phyloP scores from a whole-genome alignment of 192 early-diverging fungal genomes.

The Lunasporangiospora selenospora region DNA sequence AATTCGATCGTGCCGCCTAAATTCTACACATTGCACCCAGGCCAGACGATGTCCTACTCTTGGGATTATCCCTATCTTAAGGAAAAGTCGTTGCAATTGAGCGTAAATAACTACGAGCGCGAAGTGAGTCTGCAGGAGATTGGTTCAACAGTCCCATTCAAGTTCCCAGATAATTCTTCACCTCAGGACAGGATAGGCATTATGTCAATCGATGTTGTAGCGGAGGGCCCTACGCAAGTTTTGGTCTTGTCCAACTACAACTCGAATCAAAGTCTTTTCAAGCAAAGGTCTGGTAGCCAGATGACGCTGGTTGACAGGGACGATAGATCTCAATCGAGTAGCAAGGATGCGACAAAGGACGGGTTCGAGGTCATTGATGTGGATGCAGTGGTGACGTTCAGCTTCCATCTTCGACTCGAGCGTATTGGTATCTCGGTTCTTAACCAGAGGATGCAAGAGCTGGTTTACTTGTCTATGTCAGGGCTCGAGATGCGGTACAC shows the following conservation, averaged over 20 bases:
- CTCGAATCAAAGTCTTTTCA: conserved; percentile 69
- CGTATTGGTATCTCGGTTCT: conserved; percentile 94
- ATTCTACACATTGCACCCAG: conserved; percentile 60
- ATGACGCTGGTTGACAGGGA: conserved; percentile 24
- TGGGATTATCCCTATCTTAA: conserved; percentile 88
- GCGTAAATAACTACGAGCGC: conserved; percentile 77
- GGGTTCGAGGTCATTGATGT: conserved; percentile 63
- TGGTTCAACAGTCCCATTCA: conserved; percentile 85
- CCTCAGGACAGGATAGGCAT: conserved; percentile 42
- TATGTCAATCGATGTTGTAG: conserved; percentile 79
- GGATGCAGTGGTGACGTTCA: conserved; percentile 56
- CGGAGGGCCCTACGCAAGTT: conserved; percentile 70
- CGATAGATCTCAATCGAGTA: conserved; percentile 1
- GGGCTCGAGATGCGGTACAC: conserved; percentile 78
- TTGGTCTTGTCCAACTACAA: conserved; percentile 72
- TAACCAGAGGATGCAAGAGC: conserved; percentile 79
- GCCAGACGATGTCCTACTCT: conserved; percentile 76
- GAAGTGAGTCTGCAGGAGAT: conserved; percentile 89
- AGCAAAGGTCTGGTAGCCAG: conserved; percentile 43
- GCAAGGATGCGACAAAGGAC: conserved; percentile 35
- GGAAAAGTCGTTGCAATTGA: conserved; percentile 77
- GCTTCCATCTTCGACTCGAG: conserved; percentile 77
- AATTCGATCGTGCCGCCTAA: conserved; percentile 24
- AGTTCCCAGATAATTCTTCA: conserved; percentile 67
- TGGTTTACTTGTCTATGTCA: conserved; percentile 83